phyloP scores from a whole-genome alignment of 73 alveolate species.

The Stentor roeselii region DNA sequence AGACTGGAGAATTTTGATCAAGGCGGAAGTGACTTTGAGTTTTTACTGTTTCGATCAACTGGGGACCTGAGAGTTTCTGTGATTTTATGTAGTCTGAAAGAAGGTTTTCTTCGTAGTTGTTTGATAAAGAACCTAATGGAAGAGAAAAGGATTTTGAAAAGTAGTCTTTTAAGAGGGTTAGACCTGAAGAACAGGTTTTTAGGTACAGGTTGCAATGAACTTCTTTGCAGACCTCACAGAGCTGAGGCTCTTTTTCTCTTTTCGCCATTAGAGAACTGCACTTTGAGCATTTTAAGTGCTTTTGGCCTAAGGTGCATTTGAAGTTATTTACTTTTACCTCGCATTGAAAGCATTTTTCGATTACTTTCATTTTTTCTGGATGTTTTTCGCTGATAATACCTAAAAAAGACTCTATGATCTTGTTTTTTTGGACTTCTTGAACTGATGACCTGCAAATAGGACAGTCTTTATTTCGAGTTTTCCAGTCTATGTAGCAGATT shows the following conservation, averaged over 20 bases:
- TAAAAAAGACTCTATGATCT: constrained; percentile 37
- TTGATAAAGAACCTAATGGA: background rate
- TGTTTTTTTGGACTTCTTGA: constrained; percentile 47
- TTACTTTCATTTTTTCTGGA: constrained; percentile 34
- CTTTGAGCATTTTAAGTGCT: constrained; percentile 33
- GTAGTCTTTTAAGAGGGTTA: background rate
- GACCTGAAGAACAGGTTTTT: background rate
- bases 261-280: constrained; percentile 37
- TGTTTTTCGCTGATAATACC: constrained; percentile 30
- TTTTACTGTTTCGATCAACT: background rate
- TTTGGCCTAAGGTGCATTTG: constrained; percentile 23
- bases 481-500: constrained; percentile 65
- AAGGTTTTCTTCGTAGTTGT: background rate
- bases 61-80: background rate
- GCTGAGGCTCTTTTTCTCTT: constrained; percentile 17
- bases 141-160: background rate
- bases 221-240: constrained; percentile 30
- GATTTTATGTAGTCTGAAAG: background rate
- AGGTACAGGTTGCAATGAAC: background rate
- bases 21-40: background rate
- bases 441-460: constrained; percentile 59
- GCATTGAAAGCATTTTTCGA: constrained; percentile 27
- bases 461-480: constrained; percentile 40
- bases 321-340: constrained; percentile 25
- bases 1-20: background rate